A percentile compares a stretch with the other conserved stretches of the same genome.
Evolutionary conservation across 495 filamentous ascomycete species (phyloP).

Genomic region (Astrothelium subdiscretum): DNA sequence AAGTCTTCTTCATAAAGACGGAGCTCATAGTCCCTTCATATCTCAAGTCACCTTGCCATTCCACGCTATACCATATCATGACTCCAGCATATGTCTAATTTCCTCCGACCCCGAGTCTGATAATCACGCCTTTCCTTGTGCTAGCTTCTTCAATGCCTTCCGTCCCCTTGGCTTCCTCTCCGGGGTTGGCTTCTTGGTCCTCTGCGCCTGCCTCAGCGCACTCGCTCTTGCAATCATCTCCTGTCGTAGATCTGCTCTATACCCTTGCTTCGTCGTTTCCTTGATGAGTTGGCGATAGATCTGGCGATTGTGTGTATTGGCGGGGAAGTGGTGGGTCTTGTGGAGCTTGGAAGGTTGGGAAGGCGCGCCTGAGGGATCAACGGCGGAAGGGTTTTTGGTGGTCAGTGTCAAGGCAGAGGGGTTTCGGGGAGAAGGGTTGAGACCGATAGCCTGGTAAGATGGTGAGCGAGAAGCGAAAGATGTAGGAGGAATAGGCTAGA

Average conservation of each 20-base stretch:
- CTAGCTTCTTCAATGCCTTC: constrained; percentile 64
- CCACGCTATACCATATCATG: constrained; percentile 4
- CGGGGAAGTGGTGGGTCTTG: constrained; percentile 52
- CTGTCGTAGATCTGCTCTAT: constrained; percentile 70
- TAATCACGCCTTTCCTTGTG: constrained; percentile 38
- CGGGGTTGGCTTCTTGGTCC: constrained; percentile 60
- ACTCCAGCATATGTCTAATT: constrained; percentile 2
- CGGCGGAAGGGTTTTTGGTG: constrained; percentile 67
- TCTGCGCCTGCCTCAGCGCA: constrained; percentile 71
- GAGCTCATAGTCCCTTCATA: not conserved
- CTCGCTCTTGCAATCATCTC: constrained; percentile 80
- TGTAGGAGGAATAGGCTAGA: not conserved
- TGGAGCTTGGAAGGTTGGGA: not conserved
- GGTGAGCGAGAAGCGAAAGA: too few relatives aligned
- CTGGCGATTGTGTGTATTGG: constrained; percentile 48
- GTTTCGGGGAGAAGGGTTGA: constrained; percentile 54
- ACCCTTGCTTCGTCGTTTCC: constrained; percentile 62
- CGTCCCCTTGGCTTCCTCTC: constrained; percentile 64
- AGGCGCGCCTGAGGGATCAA: constrained; percentile 50
- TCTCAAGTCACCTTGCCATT: not conserved
- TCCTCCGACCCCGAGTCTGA: constrained; percentile 26
- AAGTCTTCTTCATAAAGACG: not conserved
- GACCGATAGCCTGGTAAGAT: constrained; percentile 77
- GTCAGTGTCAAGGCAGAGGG: constrained; percentile 50
- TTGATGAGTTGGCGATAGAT: constrained; percentile 77